These are phyloP conservation scores for Plectosphaerella cucumerina DNA, from an alignment of 2,329 filamentous ascomycete genomes.

Conservation along the genomic window DNA sequence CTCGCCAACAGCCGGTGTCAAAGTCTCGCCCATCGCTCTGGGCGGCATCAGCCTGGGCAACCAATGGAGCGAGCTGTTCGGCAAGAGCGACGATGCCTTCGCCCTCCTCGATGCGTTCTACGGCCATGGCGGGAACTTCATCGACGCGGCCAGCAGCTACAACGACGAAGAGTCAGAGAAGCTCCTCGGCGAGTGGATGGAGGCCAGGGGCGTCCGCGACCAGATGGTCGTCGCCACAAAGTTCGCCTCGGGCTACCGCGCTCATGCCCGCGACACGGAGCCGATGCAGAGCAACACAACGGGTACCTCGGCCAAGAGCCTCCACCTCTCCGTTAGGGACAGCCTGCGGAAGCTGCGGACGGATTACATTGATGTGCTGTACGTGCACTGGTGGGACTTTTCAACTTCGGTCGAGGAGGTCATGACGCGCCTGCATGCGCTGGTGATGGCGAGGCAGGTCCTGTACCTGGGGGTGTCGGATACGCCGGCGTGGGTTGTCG, in stretches of 20 bases:
- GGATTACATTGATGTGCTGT: constrained; percentile 37
- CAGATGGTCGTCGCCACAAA: constrained; percentile 52
- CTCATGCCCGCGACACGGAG: constrained; percentile 28
- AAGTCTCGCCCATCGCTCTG: constrained; percentile 18
- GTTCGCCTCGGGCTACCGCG: constrained; percentile 43
- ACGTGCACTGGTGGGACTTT: constrained; percentile 38
- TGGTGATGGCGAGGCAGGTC: constrained; percentile 34
- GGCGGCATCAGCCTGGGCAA: constrained; percentile 19
- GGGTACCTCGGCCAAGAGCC: constrained; percentile 36
- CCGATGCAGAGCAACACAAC: constrained; percentile 31
- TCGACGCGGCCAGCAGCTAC: constrained; percentile 59
- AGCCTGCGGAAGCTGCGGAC: constrained; percentile 39
- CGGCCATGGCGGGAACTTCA: constrained; percentile 59
- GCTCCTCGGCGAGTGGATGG: constrained; percentile 57
- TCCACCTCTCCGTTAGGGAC: constrained; percentile 35
- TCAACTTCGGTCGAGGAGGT: constrained; percentile 34
- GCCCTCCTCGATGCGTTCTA: constrained; percentile 53
- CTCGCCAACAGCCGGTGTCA: constrained; percentile 13
- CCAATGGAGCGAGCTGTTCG: constrained; percentile 13
- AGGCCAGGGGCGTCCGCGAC: constrained; percentile 41
- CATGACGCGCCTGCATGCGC: constrained; percentile 32
- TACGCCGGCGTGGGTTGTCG: constrained; percentile 33
- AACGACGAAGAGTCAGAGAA: constrained; percentile 51
- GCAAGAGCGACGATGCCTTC: constrained; percentile 37
- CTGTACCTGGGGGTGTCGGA: constrained; percentile 35